phyloP scores from a whole-genome alignment of 2,329 filamentous ascomycete species.

The Colletotrichum neosansevieriae region DNA sequence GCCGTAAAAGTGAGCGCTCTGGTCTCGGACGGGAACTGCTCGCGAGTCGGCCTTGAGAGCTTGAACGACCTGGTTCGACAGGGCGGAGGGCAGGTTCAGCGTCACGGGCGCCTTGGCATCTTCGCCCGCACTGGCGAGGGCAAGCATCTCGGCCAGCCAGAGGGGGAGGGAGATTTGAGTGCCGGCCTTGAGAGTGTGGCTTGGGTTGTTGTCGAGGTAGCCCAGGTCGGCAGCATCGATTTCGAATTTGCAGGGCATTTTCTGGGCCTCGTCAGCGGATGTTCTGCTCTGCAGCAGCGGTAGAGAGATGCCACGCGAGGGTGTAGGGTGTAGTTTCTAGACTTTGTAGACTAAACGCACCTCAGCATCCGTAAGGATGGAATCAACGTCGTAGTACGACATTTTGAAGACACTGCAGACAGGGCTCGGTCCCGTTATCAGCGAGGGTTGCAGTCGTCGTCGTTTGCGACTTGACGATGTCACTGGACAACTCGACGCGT shows the following conservation, averaged over 20 bases:
- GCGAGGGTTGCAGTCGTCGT: not conserved
- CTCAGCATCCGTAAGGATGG: slow-evolving; percentile 87
- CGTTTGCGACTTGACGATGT: not conserved
- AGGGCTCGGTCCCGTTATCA: not conserved
- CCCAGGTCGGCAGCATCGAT: slow-evolving; percentile 88
- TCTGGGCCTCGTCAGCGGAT: slow-evolving; percentile 62
- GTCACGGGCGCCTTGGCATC: slow-evolving; percentile 74
- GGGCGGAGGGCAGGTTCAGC: slow-evolving; percentile 82
- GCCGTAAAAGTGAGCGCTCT: slow-evolving; percentile 89
- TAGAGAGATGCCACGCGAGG: not conserved
- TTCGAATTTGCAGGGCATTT: slow-evolving; percentile 96
- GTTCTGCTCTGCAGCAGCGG: not conserved
- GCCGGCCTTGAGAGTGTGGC: slow-evolving; percentile 78
- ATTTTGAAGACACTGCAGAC: slow-evolving; percentile 45
- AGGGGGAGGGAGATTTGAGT: slow-evolving; percentile 87
- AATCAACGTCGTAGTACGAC: slow-evolving; percentile 88
- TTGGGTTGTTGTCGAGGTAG: slow-evolving; percentile 86
- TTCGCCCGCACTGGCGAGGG: slow-evolving; percentile 68
- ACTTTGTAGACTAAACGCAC: slow-evolving; percentile 53
- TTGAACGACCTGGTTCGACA: slow-evolving; percentile 84
- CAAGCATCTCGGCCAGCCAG: slow-evolving; percentile 96
- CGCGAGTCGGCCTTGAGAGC: slow-evolving; percentile 91
- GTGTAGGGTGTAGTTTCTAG: not conserved
- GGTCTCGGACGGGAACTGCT: slow-evolving; percentile 84
- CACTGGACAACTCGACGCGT: slow-evolving; percentile 17